Base-by-base conservation (phyloP, 495 filamentous ascomycete genomes). In the Clavariopsis aquatica region DNA sequence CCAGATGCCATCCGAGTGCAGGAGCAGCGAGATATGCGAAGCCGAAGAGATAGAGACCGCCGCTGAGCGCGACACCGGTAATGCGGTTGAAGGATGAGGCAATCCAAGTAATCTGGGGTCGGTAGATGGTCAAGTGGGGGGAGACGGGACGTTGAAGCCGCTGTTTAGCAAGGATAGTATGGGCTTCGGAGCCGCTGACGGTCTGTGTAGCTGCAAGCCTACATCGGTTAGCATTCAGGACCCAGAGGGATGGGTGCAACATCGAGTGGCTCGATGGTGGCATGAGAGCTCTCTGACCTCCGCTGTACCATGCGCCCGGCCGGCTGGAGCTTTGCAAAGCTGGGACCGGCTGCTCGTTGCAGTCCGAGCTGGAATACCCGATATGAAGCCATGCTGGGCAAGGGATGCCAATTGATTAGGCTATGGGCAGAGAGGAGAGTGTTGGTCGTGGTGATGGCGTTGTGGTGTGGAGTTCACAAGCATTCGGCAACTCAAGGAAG, bases 101-200 rank as follows among this genome's bases (percentile, higher is more conserved):
- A 73, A 88, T 87, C 89, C 89, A 96, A 57, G 92, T 93, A 72
- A 98, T 88, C 78, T 90, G 88, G 64, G 89, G 88, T 68, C 85
- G 81, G 84, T 98, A 99, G 84, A 96, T 93, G 63, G 77, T 71
- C 56, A 99, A 85, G 75, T 99, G 93, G 46, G 94, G 94, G 38
- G 91, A 81, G 63, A 95, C 83, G 69, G 94, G 94, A 51, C 94
- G 95, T 70, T 80, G 73, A 60, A 87, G 86, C 69, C 94, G 94
- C 78, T 99, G 94, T 66, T 84, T 78, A 66, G 82, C 85, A 75
- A 98, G 92, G 79, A 97, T 87, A 74, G 82, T 76, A 57, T 79
- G 83, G 68, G 90, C 87, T 65, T 77, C 45, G 15, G 29, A 70
- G 53, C 81, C 73, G 61, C 81, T 80, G 60, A 88, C 71, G 65